phyloP scores from a whole-genome alignment of 257 asterid genomes.

The Rubia yunnanensis region DNA sequence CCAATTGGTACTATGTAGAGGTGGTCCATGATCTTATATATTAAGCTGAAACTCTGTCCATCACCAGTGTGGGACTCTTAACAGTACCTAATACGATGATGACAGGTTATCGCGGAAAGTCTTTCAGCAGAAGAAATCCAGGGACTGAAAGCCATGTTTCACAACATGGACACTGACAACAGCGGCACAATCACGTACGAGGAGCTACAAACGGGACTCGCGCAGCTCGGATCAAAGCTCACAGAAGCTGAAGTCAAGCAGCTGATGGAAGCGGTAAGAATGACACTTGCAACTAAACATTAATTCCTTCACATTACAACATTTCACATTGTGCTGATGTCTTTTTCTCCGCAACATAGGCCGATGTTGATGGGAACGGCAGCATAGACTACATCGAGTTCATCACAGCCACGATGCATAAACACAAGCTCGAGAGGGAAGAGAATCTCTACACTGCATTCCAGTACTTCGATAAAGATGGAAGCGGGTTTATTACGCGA shows the following conservation, averaged over 20 bases:
- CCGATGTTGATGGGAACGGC: slow-evolving; percentile 93
- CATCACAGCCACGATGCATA: slow-evolving; percentile 88
- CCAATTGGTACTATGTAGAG: background rate
- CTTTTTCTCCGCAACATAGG: slow-evolving; percentile 25
- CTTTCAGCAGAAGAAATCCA: slow-evolving; percentile 76
- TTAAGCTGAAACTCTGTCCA: too few relatives aligned
- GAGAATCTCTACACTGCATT: slow-evolving; percentile 76
- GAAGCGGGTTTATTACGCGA: slow-evolving; percentile 79
- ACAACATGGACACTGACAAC: slow-evolving; percentile 75
- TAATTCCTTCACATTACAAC: too few relatives aligned
- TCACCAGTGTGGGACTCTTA: too few relatives aligned
- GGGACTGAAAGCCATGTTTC: slow-evolving; percentile 80
- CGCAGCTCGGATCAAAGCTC: slow-evolving; percentile 81
- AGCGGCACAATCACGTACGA: slow-evolving; percentile 80
- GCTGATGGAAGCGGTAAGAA: slow-evolving; percentile 83
- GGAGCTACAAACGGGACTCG: slow-evolving; percentile 73
- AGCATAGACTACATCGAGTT: slow-evolving; percentile 79
- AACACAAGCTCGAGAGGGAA: slow-evolving; percentile 75
- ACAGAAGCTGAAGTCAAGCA: slow-evolving; percentile 80
- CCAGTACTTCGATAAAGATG: slow-evolving; percentile 70
- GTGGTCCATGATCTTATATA: too few relatives aligned
- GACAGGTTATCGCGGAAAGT: slow-evolving; percentile 80
- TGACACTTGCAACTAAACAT: too few relatives aligned
- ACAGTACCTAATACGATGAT: background rate
- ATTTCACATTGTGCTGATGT: too few relatives aligned